Conservation (phyloP, 352 stramenopile species). For the Phytophthora pistaciae region DNA sequence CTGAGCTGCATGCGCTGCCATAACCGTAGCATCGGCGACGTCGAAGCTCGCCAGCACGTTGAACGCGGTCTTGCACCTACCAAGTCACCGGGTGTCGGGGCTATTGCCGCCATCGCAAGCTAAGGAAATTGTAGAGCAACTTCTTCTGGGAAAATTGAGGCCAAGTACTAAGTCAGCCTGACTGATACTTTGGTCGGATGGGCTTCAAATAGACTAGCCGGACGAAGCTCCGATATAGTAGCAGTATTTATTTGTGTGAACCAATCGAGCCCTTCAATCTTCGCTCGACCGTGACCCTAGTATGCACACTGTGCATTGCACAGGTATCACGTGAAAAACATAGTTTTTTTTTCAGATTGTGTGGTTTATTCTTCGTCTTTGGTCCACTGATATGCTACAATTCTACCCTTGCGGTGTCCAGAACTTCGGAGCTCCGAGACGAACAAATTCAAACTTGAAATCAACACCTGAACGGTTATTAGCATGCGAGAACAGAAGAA, state of each 20-base stretch:
- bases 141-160: not conserved
- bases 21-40: not conserved
- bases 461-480: slow-evolving; percentile 4
- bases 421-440: slow-evolving; percentile 6
- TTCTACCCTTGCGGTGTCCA: slow-evolving; percentile 15
- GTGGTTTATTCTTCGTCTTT: too few species aligned
- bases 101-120: not conserved
- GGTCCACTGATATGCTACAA: too few species aligned
- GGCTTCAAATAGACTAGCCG: not conserved
- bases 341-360: not conserved
- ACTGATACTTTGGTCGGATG: not conserved
- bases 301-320: too few species aligned
- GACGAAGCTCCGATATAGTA: too few species aligned
- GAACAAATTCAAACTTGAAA: slow-evolving; percentile 20
- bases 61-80: not conserved
- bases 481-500: not conserved
- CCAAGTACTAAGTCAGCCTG: too few species aligned
- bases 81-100: not conserved
- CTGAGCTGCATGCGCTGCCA: slow-evolving; percentile 20
- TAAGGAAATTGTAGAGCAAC: not conserved
- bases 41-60: not conserved
- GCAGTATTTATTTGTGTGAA: too few species aligned
- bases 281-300: too few species aligned
- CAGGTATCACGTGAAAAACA: not conserved
- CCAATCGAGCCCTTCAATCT: too few species aligned